These are phyloP conservation scores for Colletotrichum sp. DNA, from an alignment of 2,329 filamentous ascomycete genomes.

Conservation along the genomic window DNA sequence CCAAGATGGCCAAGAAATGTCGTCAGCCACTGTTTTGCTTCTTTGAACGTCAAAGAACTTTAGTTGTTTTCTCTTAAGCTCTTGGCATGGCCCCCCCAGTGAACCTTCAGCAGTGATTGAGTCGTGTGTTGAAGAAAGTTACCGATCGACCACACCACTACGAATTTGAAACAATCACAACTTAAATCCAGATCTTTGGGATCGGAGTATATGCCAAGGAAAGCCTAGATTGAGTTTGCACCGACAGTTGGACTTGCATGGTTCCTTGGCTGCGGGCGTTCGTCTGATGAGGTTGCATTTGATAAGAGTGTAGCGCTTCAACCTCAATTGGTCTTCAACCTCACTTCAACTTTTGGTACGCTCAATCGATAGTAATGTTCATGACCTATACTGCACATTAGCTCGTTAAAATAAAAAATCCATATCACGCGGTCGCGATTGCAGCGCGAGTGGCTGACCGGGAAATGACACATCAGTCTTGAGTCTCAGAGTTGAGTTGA, in stretches of 20 bases:
- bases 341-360: background rate
- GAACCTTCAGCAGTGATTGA: background rate
- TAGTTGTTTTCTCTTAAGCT: background rate
- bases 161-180: background rate
- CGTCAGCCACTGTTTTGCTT: background rate
- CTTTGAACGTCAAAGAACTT: background rate
- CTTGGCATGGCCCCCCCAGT: background rate
- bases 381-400: background rate
- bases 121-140: background rate
- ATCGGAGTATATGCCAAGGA: background rate
- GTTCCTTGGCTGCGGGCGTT: background rate
- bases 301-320: background rate
- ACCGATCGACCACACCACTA: background rate
- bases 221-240: background rate
- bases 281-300: background rate
- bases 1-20: background rate
- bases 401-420: background rate
- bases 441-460: background rate
- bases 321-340: background rate
- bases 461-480: background rate
- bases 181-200: background rate
- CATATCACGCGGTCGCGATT: background rate
- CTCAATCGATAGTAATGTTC: background rate
- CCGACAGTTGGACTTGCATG: background rate
- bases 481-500: background rate